Percentiles rank a stretch among this genome's conserved stretches.
Conservation (phyloP, 78 protist genomes). For the Guillardia theta region DNA sequence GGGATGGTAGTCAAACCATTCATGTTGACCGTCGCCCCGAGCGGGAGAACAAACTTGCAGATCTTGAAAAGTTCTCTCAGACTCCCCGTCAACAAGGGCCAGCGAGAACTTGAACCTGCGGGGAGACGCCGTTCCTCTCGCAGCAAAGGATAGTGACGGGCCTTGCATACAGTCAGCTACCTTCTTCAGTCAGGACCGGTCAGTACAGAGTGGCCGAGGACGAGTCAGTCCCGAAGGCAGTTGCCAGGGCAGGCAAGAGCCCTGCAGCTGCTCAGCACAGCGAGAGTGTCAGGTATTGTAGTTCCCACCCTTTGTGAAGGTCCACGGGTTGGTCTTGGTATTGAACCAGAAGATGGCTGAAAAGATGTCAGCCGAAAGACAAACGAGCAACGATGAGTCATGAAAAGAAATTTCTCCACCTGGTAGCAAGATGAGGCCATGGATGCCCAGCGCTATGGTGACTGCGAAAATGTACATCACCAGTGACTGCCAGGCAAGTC, state of each 20-base stretch:
- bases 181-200: too few relatives aligned
- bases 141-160: background rate
- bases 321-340: background rate
- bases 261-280: too few relatives aligned
- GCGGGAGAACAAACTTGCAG: background rate
- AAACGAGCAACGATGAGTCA: too few relatives aligned
- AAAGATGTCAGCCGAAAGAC: too few relatives aligned
- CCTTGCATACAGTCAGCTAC: too few relatives aligned
- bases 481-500: background rate
- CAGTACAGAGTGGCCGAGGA: background rate
- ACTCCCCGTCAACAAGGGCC: background rate
- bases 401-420: too few relatives aligned
- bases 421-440: too few relatives aligned
- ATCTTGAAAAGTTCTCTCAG: background rate
- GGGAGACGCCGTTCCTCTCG: background rate
- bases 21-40: constrained; percentile 19
- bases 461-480: background rate
- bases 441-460: background rate
- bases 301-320: background rate
- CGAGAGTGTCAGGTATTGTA: too few relatives aligned
- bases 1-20: too few relatives aligned
- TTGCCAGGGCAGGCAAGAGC: background rate
- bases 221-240: background rate
- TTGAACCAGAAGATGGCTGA: background rate
- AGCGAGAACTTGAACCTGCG: too few relatives aligned